phyloP scores from a whole-genome alignment of 805 yeast species.

The Wickerhamiella siamensis region DNA sequence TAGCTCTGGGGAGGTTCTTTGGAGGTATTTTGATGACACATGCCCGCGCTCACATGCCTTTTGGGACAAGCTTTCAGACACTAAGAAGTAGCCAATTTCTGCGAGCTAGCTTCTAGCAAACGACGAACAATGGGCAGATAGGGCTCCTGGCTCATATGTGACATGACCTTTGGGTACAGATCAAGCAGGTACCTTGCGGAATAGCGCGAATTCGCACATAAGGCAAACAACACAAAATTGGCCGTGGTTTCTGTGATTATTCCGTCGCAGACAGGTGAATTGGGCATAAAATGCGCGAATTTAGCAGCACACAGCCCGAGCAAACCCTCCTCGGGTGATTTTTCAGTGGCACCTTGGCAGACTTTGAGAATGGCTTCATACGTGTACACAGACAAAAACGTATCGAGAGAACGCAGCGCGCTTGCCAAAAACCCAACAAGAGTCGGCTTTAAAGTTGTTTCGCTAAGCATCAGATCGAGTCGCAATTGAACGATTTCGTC shows the following conservation, averaged over 20 bases:
- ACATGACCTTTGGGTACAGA: not conserved
- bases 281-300: not conserved
- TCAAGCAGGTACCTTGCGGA: not conserved
- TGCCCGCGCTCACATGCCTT: too few species aligned
- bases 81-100: too few species aligned
- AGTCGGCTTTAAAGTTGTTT: not conserved
- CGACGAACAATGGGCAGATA: too few species aligned
- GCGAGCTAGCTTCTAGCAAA: too few species aligned
- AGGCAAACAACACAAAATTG: not conserved
- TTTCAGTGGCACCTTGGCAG: not conserved
- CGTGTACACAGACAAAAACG: not conserved
- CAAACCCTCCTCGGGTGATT: not conserved
- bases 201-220: not conserved
- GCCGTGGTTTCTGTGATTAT: not conserved
- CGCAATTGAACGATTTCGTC: not conserved
- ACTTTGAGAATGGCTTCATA: not conserved
- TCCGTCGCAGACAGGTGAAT: not conserved
- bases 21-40: too few species aligned
- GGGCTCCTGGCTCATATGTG: too few species aligned
- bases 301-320: not conserved
- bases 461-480: not conserved
- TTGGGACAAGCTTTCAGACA: too few species aligned
- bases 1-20: too few species aligned
- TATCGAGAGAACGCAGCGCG: not conserved
- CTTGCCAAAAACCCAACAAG: not conserved